Conservation (phyloP, 441 rosid genomes). For the Arabidopsis lyrata region DNA sequence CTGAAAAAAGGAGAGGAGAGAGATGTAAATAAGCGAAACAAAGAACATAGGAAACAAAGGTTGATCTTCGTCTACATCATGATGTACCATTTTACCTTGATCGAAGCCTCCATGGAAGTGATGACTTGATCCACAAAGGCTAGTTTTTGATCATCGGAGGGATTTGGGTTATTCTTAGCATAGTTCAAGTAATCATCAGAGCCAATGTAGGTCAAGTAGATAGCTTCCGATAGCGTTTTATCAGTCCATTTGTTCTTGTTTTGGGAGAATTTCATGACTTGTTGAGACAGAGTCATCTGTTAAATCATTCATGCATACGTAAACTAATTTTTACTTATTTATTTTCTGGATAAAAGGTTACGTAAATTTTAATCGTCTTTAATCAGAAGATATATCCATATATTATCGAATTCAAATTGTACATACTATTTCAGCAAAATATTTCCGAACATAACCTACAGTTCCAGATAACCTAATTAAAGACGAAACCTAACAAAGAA, state of each 20-base stretch:
- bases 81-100: background rate
- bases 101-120: background rate
- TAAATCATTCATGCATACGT: background rate
- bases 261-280: constrained; percentile 3
- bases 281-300: constrained; percentile 27
- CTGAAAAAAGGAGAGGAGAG: background rate
- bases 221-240: background rate
- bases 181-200: constrained; percentile 18
- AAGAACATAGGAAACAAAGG: too few species aligned
- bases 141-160: background rate
- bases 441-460: background rate
- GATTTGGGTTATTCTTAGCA: constrained; percentile 9
- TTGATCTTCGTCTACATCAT: too few species aligned
- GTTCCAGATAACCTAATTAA: background rate
- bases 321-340: too few species aligned
- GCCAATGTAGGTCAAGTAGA: constrained; percentile 14
- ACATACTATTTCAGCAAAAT: background rate
- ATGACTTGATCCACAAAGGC: constrained; percentile 16
- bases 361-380: background rate
- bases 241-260: constrained; percentile 10
- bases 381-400: background rate
- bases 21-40: background rate
- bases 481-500: background rate
- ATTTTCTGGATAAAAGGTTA: background rate
- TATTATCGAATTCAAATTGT: background rate